These are phyloP conservation scores for Eucalyptus curtisii DNA, from an alignment of 345 rosid species.

Conservation along the genomic window DNA sequence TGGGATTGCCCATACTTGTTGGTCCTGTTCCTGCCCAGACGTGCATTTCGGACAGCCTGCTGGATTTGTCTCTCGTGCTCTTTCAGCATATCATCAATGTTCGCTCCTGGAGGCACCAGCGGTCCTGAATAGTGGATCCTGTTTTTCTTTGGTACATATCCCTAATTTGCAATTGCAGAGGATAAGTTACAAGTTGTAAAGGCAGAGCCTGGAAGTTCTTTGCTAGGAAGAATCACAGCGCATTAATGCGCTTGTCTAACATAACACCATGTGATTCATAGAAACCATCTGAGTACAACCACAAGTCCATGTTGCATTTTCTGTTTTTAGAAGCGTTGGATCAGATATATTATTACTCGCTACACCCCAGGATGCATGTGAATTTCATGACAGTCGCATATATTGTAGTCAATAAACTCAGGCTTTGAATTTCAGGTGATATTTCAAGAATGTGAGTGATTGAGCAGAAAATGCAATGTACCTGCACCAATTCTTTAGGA, in stretches of 20 bases:
- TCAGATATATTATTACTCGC: neutral
- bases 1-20: conserved; percentile 9
- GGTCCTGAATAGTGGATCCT: conserved; percentile 89
- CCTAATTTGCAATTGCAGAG: conserved; percentile 17
- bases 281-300: neutral
- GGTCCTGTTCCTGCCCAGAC: conserved; percentile 43
- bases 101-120: conserved; percentile 80
- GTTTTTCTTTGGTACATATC: conserved; percentile 45
- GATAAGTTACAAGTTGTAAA: neutral
- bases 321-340: neutral
- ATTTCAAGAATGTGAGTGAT: neutral
- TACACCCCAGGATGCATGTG: neutral
- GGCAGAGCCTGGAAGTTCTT: neutral
- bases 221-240: neutral
- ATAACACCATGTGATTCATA: neutral
- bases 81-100: conserved; percentile 72
- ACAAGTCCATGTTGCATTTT: neutral
- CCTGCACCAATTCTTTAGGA: conserved; percentile 18
- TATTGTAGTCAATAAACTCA: neutral
- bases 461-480: conserved; percentile 2
- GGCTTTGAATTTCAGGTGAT: neutral
- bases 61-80: conserved; percentile 94
- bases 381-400: neutral
- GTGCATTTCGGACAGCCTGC: conserved; percentile 78
- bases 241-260: neutral